Conservation (phyloP, 441 rosid genomes). For the Pelargonium citronellum region DNA sequence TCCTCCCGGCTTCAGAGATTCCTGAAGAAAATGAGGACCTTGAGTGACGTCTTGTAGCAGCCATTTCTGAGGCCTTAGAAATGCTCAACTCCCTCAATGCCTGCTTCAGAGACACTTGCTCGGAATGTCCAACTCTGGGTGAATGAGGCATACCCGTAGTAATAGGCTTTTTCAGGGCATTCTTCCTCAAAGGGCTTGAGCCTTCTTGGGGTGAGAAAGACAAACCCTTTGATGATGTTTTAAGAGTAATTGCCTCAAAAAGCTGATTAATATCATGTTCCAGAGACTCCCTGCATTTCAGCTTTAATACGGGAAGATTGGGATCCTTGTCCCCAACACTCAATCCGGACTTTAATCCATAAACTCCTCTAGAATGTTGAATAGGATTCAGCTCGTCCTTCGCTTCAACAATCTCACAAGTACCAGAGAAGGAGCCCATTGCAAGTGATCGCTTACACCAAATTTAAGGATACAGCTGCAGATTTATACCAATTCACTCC, state of each 20-base stretch:
- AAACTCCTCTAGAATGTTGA: conserved; percentile 21
- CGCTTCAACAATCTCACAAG: conserved; percentile 58
- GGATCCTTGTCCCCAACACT: neutral
- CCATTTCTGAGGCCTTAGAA: conserved; percentile 81
- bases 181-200: conserved; percentile 41
- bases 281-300: conserved; percentile 36
- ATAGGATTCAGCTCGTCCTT: conserved; percentile 31
- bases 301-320: conserved; percentile 4
- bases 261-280: conserved; percentile 70
- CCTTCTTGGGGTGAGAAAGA: conserved; percentile 25
- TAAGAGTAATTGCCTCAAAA: conserved; percentile 51
- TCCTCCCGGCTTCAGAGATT: conserved; percentile 50
- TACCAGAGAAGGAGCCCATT: conserved; percentile 18
- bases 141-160: conserved; percentile 50
- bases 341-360: neutral
- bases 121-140: conserved; percentile 60
- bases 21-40: conserved; percentile 40
- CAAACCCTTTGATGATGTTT: conserved; percentile 37
- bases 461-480: neutral
- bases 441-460: neutral
- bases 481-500: neutral
- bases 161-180: conserved; percentile 67
- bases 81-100: conserved; percentile 72
- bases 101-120: conserved; percentile 70
- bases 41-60: conserved; percentile 62